Evolutionary conservation across 345 rosid species (phyloP), one percentile per base, ranked within the genome.

Genomic region (Litchi chinensis): DNA sequence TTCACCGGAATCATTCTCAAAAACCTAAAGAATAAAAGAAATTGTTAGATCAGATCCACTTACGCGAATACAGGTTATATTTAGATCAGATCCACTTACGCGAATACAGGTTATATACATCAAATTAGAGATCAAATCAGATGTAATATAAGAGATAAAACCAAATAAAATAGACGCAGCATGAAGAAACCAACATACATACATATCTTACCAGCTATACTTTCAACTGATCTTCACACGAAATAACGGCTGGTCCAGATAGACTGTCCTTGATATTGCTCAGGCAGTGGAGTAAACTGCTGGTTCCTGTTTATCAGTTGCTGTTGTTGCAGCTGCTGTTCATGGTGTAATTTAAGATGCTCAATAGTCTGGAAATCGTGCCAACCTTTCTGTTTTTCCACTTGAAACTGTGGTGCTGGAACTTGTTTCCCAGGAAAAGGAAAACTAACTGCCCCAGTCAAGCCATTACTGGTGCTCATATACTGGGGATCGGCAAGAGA

Each of bases 371-470:
- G 87, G 71, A 81, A 84, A 40, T 86, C 87, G 68, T 87, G 89
- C 90, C 86, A 89, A 22, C 85, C 91, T 13, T 78, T 89, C 83
- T 84, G 88, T 56, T 83, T 83, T 68, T 88, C 95, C 43, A 77
- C 65, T 68, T 82, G 94, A 57, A 83, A 80, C 75, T 88, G 97
- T 63, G 84, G 74, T 5, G 84, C 16, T 43, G 90, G 86, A 77
- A 83, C 84, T 83, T 91, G 97, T 82, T 86, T 93, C 60, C 97
- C 98, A 80, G 97, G 97, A 79, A 94, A 94, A 6, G 97, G 99
- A 83, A 94, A 93, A 88, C 81, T 88, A 43, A 84, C 89, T 39
- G 88, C 75, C 75, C 85, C 97, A 64, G 73, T 79, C 73, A 87
- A 75, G 70, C 89, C 97, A 77, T 85, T 86, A 84, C 83, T 83